These are phyloP conservation scores for Gonapodya prolifera DNA, from an alignment of 192 early-diverging fungal species.

Conservation along the genomic window DNA sequence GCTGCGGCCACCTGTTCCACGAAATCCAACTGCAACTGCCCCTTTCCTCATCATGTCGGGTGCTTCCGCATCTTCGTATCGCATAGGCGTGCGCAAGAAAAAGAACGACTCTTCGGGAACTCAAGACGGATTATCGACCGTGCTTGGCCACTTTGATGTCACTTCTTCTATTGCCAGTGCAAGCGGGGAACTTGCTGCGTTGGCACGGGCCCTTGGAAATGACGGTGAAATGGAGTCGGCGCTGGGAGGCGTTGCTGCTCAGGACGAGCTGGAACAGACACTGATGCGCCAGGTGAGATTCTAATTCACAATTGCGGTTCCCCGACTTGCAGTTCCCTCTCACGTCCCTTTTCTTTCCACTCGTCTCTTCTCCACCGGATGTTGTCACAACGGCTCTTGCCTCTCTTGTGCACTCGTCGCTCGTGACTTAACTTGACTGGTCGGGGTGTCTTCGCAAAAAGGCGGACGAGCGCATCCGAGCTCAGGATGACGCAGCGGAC, in stretches of 20 bases:
- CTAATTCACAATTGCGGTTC: neutral
- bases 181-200: neutral
- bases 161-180: neutral
- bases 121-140: neutral
- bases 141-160: neutral
- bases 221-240: neutral
- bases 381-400: too few relatives aligned
- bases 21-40: too few relatives aligned
- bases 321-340: neutral
- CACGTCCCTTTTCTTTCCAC: neutral
- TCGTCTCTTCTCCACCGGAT: too few relatives aligned
- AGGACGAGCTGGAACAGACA: neutral
- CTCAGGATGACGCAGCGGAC: constrained; percentile 48
- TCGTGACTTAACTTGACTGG: neutral
- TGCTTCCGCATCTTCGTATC: neutral
- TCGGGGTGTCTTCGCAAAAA: constrained; percentile 7
- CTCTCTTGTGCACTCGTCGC: too few relatives aligned
- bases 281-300: neutral
- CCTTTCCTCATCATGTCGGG: neutral
- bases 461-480: constrained; percentile 43
- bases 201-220: neutral
- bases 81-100: neutral
- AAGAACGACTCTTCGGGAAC: neutral
- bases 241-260: neutral
- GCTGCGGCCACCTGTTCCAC: too few relatives aligned